Percentiles rank a stretch among this genome's conserved stretches.
Evolutionary conservation across 2,329 filamentous ascomycete genomes (phyloP).

Genomic region (Fusarium pseudograminearum): DNA sequence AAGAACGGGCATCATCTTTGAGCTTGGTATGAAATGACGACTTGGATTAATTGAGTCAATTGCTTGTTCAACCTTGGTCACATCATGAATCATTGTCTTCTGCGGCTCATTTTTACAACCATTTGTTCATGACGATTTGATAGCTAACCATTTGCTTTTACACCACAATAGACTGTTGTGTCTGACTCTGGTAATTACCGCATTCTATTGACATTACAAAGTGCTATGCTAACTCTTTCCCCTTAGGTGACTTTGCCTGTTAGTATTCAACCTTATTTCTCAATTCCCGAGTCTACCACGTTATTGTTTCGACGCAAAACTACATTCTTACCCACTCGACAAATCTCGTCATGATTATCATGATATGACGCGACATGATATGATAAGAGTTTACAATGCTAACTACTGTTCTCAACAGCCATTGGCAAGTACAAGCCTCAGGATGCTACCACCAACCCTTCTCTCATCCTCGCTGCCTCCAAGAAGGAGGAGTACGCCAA

Average conservation of each 20-base stretch:
- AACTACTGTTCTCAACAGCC: slow-evolving; percentile 65
- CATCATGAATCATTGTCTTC: slow-evolving; percentile 1
- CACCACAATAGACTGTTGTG: slow-evolving; percentile 79
- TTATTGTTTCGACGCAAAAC: slow-evolving; percentile 4
- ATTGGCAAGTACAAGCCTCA: slow-evolving; percentile 99
- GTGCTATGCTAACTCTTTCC: slow-evolving; percentile 50
- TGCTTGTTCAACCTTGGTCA: not conserved
- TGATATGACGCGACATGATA: slow-evolving; percentile 30
- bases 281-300: slow-evolving; percentile 14
- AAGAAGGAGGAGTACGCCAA: slow-evolving; percentile 98
- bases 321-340: slow-evolving; percentile 2
- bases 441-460: slow-evolving; percentile 99
- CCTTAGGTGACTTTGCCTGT: slow-evolving; percentile 80
- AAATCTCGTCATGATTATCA: slow-evolving; percentile 20
- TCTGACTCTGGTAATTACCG: slow-evolving; percentile 87
- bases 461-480: slow-evolving; percentile 95
- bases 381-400: slow-evolving; percentile 12
- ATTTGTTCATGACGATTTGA: slow-evolving; percentile 7
- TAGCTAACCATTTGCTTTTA: slow-evolving; percentile 44
- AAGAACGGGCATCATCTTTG: slow-evolving; percentile 9
- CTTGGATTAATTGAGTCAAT: slow-evolving; percentile 5
- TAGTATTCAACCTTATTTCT: slow-evolving; percentile 56
- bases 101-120: not conserved
- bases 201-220: slow-evolving; percentile 36
- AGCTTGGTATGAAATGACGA: slow-evolving; percentile 4